Evolutionary conservation across 2,329 filamentous ascomycete species (phyloP).

Genomic region (Ceratocystis alfenasii): DNA sequence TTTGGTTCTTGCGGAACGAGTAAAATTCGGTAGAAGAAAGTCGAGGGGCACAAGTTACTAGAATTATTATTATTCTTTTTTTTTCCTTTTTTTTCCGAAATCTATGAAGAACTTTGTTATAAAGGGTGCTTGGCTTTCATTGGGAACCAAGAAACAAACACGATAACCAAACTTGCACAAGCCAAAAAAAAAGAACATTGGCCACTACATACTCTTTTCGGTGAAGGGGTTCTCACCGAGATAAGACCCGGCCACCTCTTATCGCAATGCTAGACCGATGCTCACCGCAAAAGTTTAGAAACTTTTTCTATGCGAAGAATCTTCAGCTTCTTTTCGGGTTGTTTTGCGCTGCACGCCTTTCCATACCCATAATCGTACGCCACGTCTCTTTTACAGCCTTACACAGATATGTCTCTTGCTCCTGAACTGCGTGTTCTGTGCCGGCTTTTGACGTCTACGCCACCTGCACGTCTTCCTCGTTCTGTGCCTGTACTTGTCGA

Average conservation of each 20-base stretch:
- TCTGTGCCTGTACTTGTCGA: conserved; percentile 57
- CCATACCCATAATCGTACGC: background rate
- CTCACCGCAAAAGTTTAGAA: conserved; percentile 14
- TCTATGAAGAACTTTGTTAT: too few species aligned
- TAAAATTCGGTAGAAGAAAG: too few species aligned
- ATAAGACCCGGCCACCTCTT: conserved; percentile 1
- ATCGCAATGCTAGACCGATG: background rate
- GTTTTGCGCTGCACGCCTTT: background rate
- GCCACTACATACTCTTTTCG: background rate
- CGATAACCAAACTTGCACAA: background rate
- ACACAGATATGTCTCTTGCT: conserved; percentile 32
- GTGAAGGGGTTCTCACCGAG: background rate
- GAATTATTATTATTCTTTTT: too few species aligned
- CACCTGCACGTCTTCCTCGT: conserved; percentile 60
- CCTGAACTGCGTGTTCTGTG: conserved; percentile 54
- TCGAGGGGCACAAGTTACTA: too few species aligned
- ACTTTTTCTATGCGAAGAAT: background rate
- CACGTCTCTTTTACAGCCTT: too few species aligned
- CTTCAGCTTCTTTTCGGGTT: background rate
- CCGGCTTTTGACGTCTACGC: conserved; percentile 57
- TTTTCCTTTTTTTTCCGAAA: too few species aligned
- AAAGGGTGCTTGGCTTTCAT: too few species aligned
- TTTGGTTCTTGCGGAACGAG: background rate
- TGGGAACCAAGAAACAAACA: too few species aligned
- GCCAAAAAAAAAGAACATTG: background rate